These are phyloP conservation scores for Zea luxurians DNA, from an alignment of 176 grass and related monocot genomes.

Conservation along the genomic window DNA sequence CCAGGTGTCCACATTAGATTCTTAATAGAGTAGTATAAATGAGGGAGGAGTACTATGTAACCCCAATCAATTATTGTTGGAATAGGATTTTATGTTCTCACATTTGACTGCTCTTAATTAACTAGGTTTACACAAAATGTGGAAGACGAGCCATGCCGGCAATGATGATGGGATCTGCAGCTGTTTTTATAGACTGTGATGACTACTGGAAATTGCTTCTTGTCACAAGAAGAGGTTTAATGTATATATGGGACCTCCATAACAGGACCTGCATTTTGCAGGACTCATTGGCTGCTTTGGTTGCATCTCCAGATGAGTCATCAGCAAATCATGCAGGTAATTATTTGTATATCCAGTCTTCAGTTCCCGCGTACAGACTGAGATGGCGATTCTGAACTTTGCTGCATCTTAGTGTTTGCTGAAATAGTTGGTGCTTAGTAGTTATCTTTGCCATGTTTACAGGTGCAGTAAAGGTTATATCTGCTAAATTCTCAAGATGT, in stretches of 20 bases:
- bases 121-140: conserved; percentile 88
- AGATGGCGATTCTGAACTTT: conserved; percentile 5
- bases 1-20: too few species aligned
- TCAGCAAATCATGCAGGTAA: conserved; percentile 78
- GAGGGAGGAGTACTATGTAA: neutral
- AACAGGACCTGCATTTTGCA: conserved; percentile 74
- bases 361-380: conserved; percentile 4
- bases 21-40: neutral
- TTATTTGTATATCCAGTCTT: conserved; percentile 18
- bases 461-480: conserved; percentile 88
- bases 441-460: conserved; percentile 38
- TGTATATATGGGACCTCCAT: conserved; percentile 92
- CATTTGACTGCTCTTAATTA: conserved; percentile 16
- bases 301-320: conserved; percentile 55
- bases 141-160: conserved; percentile 85
- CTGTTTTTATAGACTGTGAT: conserved; percentile 87
- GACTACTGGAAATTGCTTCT: conserved; percentile 82
- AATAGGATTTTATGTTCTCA: conserved; percentile 15
- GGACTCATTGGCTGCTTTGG: conserved; percentile 74
- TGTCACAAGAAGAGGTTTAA: conserved; percentile 76
- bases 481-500: conserved; percentile 86
- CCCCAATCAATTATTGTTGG: conserved; percentile 2
- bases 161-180: conserved; percentile 87
- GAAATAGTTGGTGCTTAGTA: conserved; percentile 5
- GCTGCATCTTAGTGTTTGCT: conserved; percentile 24